Base-by-base conservation (phyloP, 495 filamentous ascomycete genomes). In the Hypoxylon subgilvum region DNA sequence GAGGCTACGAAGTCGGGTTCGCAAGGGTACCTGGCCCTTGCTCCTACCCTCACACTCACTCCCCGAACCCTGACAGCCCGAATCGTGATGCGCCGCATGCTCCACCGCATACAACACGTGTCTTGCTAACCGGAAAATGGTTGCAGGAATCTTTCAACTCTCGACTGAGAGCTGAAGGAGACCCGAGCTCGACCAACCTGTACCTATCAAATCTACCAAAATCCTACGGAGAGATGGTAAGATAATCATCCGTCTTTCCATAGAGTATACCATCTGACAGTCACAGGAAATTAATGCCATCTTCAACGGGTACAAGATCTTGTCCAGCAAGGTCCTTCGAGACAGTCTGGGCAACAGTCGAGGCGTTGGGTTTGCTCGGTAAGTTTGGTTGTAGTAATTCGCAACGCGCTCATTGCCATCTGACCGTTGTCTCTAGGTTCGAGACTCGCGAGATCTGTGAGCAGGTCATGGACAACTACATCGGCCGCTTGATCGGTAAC, bases 351-450 rank as follows among this genome's bases (percentile, higher is more conserved):
- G 91, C 47, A 87, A 92, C 52, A 96, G 93, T 72, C 93, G 94
- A 68, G 93, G 95, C 69, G 94, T 97, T 56, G 94, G 94, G 19
- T 99, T 99, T 75, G 95, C 94, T 69, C 85, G 93, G 93, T 96
- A 74, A 71, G 81, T 74, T 32, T 16, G 23, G 6, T 36, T 19
- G n/a, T 18, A 13, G 25, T 30, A 65, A 25, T 56, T 31, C 25
- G 23, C n/a, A n/a, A n/a, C n/a, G n/a, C 10, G 6, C 19, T 22
- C 10, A 16, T 7, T 19, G 16, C 34, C 4, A 17, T 31, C 74
- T 76, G 51, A 75, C 54, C n/a, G 40, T 13, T 47, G 23, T 1
- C 23, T 3, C 22, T 56, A 95, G 90, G 1, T 99, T 99, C 65
- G 90, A 96, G 68, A 82, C 77, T 52, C 94, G 90, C 27, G 88